These are phyloP conservation scores for Tulasnella sp. DNA, from an alignment of 768 basidiomycete genomes.

Conservation along the genomic window DNA sequence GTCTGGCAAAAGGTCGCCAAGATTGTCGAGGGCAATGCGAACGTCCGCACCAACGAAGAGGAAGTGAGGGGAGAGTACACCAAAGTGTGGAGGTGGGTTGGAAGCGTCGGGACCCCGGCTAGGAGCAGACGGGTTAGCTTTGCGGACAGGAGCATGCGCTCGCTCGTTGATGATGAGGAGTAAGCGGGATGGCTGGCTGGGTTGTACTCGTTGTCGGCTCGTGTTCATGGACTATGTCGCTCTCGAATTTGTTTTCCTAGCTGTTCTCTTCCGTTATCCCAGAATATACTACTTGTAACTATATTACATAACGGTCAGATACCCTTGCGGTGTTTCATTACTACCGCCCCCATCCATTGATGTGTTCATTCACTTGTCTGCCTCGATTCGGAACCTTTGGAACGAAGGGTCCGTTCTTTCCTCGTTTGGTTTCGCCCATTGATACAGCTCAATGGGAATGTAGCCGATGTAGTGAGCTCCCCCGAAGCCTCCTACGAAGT, in stretches of 20 bases:
- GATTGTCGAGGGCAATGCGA: conserved; percentile 82
- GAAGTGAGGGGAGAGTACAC: conserved; percentile 78
- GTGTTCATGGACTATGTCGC: not conserved
- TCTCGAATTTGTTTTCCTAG: not conserved
- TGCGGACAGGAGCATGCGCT: not conserved
- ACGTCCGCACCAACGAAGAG: conserved; percentile 74
- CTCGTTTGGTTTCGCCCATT: conserved; percentile 11
- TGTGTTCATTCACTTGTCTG: not conserved
- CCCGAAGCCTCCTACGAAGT: conserved; percentile 46
- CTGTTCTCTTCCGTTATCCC: not conserved
- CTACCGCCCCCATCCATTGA: not conserved
- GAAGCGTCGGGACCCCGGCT: conserved; percentile 22
- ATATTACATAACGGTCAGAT: not conserved
- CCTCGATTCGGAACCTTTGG: not conserved
- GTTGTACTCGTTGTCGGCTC: not conserved
- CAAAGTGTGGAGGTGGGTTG: conserved; percentile 88
- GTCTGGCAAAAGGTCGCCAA: conserved; percentile 78
- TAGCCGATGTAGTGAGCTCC: conserved; percentile 41
- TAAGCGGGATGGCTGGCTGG: not conserved
- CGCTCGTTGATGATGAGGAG: not conserved
- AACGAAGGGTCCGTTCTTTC: not conserved
- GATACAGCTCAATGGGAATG: conserved; percentile 37
- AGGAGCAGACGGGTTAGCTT: conserved; percentile 9
- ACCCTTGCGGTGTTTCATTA: not conserved
- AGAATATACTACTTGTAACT: not conserved